phyloP scores from a whole-genome alignment of 441 rosid species.

The Euphorbia celastroides region DNA sequence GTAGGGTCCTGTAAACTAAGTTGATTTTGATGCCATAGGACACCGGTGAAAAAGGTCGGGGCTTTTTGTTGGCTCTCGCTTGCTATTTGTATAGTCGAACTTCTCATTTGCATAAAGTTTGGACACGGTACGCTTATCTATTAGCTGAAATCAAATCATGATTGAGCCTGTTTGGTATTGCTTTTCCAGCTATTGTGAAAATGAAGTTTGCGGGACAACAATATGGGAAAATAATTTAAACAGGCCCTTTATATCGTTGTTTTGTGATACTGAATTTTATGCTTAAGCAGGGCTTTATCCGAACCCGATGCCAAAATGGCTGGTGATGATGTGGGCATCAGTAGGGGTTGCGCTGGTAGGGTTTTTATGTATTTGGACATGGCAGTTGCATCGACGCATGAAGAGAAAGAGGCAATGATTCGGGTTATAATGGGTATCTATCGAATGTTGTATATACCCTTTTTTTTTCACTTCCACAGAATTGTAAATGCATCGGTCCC shows the following conservation, averaged over 20 bases:
- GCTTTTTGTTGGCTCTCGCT: constrained; percentile 99
- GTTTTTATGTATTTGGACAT: constrained; percentile 73
- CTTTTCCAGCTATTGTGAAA: no score
- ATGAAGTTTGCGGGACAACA: no score
- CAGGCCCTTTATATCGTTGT: no score
- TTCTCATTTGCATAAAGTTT: constrained; percentile 96
- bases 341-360: constrained; percentile 51
- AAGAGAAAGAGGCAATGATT: constrained; percentile 61
- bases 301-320: constrained; percentile 73
- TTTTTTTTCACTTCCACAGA: constrained; percentile 18
- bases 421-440: background rate
- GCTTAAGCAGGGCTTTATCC: constrained; percentile 74
- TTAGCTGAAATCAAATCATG: background rate
- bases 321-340: constrained; percentile 66
- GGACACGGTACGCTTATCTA: constrained; percentile 64
- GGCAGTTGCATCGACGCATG: constrained; percentile 57
- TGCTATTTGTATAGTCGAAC: constrained; percentile 97
- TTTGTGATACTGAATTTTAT: background rate
- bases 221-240: no score
- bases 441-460: constrained; percentile 39
- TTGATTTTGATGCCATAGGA: constrained; percentile 27
- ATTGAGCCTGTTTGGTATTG: no score
- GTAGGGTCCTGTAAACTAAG: no score
- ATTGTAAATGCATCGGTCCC: constrained; percentile 48
- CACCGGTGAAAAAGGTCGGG: constrained; percentile 88